Percentiles rank a stretch among this genome's conserved stretches.
Evolutionary conservation across 1,284 basidiomycete species (phyloP).

Genomic region (Leccinum variabile): DNA sequence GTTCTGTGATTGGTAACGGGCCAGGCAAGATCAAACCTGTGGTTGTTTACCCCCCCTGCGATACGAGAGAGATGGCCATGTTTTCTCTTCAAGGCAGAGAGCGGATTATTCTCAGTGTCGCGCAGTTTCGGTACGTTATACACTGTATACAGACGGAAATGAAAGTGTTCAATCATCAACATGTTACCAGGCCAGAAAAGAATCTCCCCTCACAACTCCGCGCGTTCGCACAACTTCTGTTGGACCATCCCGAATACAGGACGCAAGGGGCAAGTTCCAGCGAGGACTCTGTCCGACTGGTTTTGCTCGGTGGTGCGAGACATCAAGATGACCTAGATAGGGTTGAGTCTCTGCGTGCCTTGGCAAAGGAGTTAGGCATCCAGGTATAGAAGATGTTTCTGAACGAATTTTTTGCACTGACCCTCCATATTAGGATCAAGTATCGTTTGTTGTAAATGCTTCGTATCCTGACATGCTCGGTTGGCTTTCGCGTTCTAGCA

Average conservation of each 20-base stretch:
- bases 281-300: constrained; percentile 47
- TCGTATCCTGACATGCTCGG: constrained; percentile 69
- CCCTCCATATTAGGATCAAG: constrained; percentile 50
- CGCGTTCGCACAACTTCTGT: constrained; percentile 66
- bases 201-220: constrained; percentile 84
- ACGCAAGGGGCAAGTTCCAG: constrained; percentile 11
- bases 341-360: constrained; percentile 57
- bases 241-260: constrained; percentile 58
- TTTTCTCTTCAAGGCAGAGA: constrained; percentile 65
- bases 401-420: constrained; percentile 6
- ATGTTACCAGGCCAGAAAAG: constrained; percentile 79
- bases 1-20: not conserved
- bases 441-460: constrained; percentile 85
- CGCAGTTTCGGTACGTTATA: constrained; percentile 79
- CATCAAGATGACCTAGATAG: constrained; percentile 75
- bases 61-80: constrained; percentile 70
- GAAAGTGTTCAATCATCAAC: not conserved
- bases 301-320: constrained; percentile 84
- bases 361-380: constrained; percentile 67
- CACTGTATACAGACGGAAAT: not conserved
- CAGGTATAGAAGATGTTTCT: constrained; percentile 43
- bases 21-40: constrained; percentile 12
- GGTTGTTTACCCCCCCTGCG: constrained; percentile 91
- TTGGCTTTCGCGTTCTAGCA: constrained; percentile 71
- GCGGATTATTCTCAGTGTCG: constrained; percentile 79